These are phyloP conservation scores for Borealophlyctis nickersoniae DNA, from an alignment of 192 early-diverging fungal species.

Conservation along the genomic window DNA sequence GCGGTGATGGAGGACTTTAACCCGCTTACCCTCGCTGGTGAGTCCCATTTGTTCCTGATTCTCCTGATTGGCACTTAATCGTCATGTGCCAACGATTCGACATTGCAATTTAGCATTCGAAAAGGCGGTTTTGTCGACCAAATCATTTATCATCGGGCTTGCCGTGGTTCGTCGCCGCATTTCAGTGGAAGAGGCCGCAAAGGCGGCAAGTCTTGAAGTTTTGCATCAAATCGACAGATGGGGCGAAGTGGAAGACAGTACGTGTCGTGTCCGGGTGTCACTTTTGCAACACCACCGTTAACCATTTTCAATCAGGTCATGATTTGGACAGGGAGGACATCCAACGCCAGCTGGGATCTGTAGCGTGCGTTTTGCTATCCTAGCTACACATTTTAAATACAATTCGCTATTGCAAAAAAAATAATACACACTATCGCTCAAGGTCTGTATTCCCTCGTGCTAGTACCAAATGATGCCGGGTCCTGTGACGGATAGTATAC, in stretches of 20 bases:
- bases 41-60: no score
- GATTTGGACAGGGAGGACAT: constrained; percentile 71
- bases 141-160: constrained; percentile 87
- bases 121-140: constrained; percentile 75
- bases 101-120: no score
- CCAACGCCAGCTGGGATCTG: constrained; percentile 74
- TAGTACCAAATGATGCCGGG: constrained; percentile 28
- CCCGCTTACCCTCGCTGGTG: constrained; percentile 73
- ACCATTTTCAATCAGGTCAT: constrained; percentile 50
- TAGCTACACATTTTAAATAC: constrained; percentile 5
- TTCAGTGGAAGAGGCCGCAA: constrained; percentile 70
- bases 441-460: constrained; percentile 21
- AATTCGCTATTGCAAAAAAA: no score
- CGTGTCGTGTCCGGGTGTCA: constrained; percentile 36
- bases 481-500: constrained; percentile 32
- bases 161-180: constrained; percentile 78
- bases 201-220: constrained; percentile 81
- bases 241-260: constrained; percentile 87
- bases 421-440: no score
- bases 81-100: no score
- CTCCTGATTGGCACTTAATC: no score
- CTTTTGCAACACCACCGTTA: neutral
- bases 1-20: constrained; percentile 55
- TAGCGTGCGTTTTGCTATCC: constrained; percentile 39
- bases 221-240: constrained; percentile 83